Evolutionary conservation across 495 filamentous ascomycete species (phyloP), one percentile per base, ranked within the genome.

Genomic region (Daldinia caldariorum): DNA sequence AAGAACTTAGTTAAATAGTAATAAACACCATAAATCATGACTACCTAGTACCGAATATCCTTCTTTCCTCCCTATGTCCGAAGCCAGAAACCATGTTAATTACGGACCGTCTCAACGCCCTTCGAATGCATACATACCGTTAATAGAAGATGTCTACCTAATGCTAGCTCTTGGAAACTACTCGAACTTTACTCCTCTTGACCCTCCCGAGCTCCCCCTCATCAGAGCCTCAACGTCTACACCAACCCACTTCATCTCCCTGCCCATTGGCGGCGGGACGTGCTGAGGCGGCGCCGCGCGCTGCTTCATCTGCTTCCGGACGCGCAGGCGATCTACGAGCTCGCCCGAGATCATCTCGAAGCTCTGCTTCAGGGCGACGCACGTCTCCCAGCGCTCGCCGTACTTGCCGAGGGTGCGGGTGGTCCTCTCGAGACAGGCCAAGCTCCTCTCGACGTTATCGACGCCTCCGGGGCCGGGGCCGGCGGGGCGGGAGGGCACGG

Each of bases 381-480:
- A 80, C 58, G 83, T 76, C 13, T 83, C 79, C 84, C 84, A 87
- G 5, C 83, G 77, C 49, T 83, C 79, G 31, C 85, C 84, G 67
- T 83, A 86, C 50, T 77, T 79, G 20, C 78, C 76, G 13, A 87
- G 71, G 5, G 82, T 83, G 6, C 79, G 76, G 22, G 69, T 71
- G 10, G 84, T 81, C 13, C 77, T 78, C 22, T 82, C 80, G 6
- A 87, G 59, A 9, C 82, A 81, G 4, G 73, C 74, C 1, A 86
- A 50, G 26, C 82, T 84, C 18, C 85, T 76, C 31, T 83, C 78
- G 2, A 84, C 57, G 57, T 85, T 82, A 45, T 83, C 79, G 2
- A 70, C 75, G 2, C n/a, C n/a, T n/a, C n/a, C n/a, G n/a, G n/a
- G n/a, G n/a, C 73, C 72, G 0, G 69, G 61, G 0, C 71, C 73